phyloP scores from a whole-genome alignment of 352 stramenopile genomes.

The Pythium dissimile region DNA sequence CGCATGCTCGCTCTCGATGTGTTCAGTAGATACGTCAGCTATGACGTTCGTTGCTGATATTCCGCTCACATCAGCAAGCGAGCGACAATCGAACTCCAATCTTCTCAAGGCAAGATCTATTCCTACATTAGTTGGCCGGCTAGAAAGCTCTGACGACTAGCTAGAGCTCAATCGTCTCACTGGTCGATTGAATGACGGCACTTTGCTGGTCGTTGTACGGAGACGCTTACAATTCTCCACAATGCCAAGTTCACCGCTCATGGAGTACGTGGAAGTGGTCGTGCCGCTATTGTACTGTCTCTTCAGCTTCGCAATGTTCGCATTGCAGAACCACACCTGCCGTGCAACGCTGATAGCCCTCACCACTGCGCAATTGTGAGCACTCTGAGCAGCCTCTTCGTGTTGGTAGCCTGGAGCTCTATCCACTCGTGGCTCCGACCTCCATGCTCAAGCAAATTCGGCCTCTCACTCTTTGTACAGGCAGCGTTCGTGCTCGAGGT shows the following conservation, averaged over 20 bases:
- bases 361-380: constrained; percentile 5
- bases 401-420: constrained; percentile 32
- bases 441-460: constrained; percentile 24
- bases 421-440: constrained; percentile 29
- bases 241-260: constrained; percentile 11
- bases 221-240: constrained; percentile 5
- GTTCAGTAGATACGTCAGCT: no score
- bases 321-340: constrained; percentile 29
- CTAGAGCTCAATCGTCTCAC: not conserved
- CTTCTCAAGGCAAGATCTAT: no score
- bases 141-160: not conserved
- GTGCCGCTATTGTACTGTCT: constrained; percentile 15
- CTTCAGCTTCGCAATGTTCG: not conserved
- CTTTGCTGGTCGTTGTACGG: constrained; percentile 9
- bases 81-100: no score
- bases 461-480: constrained; percentile 25
- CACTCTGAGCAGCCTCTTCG: constrained; percentile 29
- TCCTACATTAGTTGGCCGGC: no score
- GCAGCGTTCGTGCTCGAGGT: constrained; percentile 29
- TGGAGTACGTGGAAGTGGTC: constrained; percentile 14
- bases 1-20: constrained; percentile 8
- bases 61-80: no score
- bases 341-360: constrained; percentile 28
- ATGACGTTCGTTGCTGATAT: no score
- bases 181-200: not conserved